These are phyloP conservation scores for Picea glauca DNA, from an alignment of 75 land plant genomes.

Conservation along the genomic window DNA sequence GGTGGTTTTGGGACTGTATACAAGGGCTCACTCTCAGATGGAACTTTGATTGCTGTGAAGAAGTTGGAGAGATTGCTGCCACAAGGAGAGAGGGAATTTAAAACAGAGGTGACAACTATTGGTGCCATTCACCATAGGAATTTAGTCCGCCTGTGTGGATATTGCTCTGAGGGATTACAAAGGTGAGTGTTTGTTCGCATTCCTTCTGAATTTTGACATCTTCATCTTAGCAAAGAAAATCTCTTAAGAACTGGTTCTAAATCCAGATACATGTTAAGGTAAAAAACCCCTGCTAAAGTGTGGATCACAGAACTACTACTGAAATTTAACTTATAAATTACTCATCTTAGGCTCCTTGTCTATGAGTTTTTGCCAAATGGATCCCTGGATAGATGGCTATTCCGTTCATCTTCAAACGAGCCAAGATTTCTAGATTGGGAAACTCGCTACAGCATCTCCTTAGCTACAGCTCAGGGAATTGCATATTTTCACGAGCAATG, in stretches of 20 bases:
- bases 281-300: background rate
- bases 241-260: background rate
- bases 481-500: conserved; percentile 79
- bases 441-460: conserved; percentile 51
- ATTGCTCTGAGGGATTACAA: conserved; percentile 73
- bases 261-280: background rate
- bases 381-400: conserved; percentile 35
- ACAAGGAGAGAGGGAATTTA: conserved; percentile 81
- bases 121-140: conserved; percentile 84
- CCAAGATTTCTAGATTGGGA: conserved; percentile 56
- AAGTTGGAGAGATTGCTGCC: conserved; percentile 47
- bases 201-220: background rate
- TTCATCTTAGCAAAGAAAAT: background rate
- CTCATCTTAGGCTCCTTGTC: conserved; percentile 24
- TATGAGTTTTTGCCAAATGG: conserved; percentile 41
- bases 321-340: background rate
- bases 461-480: conserved; percentile 65
- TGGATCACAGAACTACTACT: background rate
- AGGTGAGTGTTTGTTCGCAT: conserved; percentile 24
- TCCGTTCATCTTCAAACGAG: conserved; percentile 7
- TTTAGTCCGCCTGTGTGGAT: conserved; percentile 66
- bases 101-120: conserved; percentile 74
- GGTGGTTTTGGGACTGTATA: conserved; percentile 65
- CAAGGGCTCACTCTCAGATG: conserved; percentile 49
- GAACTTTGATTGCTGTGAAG: conserved; percentile 49